A percentile compares a stretch with the other conserved stretches of the same genome.
Conservation (phyloP, 257 asterid species). For the Anisodus acutangulus region DNA sequence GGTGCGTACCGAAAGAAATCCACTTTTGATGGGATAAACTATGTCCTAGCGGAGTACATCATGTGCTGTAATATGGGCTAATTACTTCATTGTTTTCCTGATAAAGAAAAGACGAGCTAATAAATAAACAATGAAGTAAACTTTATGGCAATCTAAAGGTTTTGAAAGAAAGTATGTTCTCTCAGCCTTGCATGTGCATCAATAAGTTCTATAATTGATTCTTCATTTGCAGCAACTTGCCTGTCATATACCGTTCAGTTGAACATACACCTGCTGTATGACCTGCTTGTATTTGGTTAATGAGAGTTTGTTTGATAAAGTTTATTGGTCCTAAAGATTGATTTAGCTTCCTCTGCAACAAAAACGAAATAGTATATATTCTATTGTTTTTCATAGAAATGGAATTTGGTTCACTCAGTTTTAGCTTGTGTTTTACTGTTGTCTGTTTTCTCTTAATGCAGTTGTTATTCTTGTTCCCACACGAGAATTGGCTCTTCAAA, state of each 20-base stretch:
- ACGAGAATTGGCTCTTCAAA: constrained; percentile 88
- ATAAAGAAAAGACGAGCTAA: neutral
- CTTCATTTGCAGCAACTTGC: neutral
- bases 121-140: neutral
- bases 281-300: constrained; percentile 11
- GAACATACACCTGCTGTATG: neutral
- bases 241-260: neutral
- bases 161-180: neutral
- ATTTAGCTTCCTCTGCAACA: neutral
- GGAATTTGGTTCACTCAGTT: constrained; percentile 6
- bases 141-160: neutral
- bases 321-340: neutral
- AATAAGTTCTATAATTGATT: neutral
- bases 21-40: constrained; percentile 15
- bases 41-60: neutral
- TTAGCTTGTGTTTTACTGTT: constrained; percentile 18
- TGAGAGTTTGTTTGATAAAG: neutral
- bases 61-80: neutral
- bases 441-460: constrained; percentile 42
- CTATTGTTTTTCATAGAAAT: constrained; percentile 1
- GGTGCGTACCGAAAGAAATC: neutral
- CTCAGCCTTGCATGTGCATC: neutral
- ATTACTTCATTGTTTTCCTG: neutral
- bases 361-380: neutral
- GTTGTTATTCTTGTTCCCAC: constrained; percentile 88